Base-by-base conservation (phyloP, 352 stramenopile genomes). In the Globisporangium abappressorium region DNA sequence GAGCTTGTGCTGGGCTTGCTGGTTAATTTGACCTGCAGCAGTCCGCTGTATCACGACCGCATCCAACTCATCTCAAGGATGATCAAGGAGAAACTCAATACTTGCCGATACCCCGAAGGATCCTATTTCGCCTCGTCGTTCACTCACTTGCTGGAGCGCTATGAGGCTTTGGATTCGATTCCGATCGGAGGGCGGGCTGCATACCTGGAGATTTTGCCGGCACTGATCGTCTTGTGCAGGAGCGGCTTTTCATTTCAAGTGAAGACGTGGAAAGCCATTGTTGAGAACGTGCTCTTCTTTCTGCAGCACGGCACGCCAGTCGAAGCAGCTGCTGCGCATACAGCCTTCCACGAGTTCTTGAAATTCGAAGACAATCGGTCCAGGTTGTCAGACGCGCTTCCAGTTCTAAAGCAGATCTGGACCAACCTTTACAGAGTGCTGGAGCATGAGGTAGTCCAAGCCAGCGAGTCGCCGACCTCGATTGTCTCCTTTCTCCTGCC, bases 201-300 rank as follows among this genome's bases (percentile, higher is more conserved):
- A 12, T 65, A 62, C 15, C 24, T 70, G 24, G 65, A 70, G 3
- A 51, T 70, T 6, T 20, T 65, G 7, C 65, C 57, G 7, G 47
- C 22, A 2, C 8, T 70, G 22, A 11, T 62, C 6, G 1, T 22
- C 18, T 28, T 30, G 2, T 5, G 5, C 47, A 34, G 9, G 47
- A 26, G 18, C 5, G n/a, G 5, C 2, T 57, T 26, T 28, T 47
- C 15, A 7, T 34, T 56, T 11, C 26, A 41, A 12, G 46, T 38
- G 5, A 59, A 20, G 5, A 59, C 36, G 8, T 62, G 65, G 65
- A 70, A 57, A 36, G 46, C 12, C 30, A 55, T 70, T 7, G 36
- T 65, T 20, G 65, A 64, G 34, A 65, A 56, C 20, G 47, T 36
- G 33, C 26, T 70, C 34, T 70, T 65, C 47, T 70, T 70, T 12